Base-by-base conservation (phyloP, 106 monocot species). In the Iris macrosiphon region DNA sequence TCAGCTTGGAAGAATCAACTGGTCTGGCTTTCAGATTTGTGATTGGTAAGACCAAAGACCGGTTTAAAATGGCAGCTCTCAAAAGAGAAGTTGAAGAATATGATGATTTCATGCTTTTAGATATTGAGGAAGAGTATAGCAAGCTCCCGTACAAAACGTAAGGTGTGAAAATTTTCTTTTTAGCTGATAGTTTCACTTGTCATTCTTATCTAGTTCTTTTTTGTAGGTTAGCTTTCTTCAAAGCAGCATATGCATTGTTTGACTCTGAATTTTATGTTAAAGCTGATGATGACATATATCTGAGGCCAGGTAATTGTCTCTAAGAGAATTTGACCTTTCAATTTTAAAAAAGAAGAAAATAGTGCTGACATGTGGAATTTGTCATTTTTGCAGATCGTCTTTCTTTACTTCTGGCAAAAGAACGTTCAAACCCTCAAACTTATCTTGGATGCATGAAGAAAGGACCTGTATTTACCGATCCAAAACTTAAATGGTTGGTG, bases 391-490 rank as follows among this genome's bases (percentile, higher is more conserved):
- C 64, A 98, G 96, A 98, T 75, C 73, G 96, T 6, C 87, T 98
- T 62, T 80, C 90, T 1, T 38, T 77, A 6, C 90, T 98, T 37
- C 47, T 98, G 63, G 96, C 83, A 39, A 87, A 80, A 68, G 80
- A 90, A 30, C 76, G 96, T 4, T 7, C 56, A 17, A 74, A 91
- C 49, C 40, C 73, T 33, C 96, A 78, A 41, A 91, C 86, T 33
- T 90, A 98, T 60, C 64, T 98, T 45, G 96, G 96, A 34, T 98
- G 96, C 80, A 80, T 98, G 96, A 98, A 90, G 68, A 88, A 98
- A 60, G 96, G 96, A 7, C 90, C 86, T 52, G 90, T 98, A n/a
- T 80, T 98, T 65, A 98, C 83, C 23, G 78, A 98, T 42, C 96
- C 87, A 7, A 83, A 82, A 40, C 64, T 91, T n/a, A 98, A 98